Percentiles rank a stretch among this genome's conserved stretches.
Conservation (phyloP, 805 yeast genomes). For the Starmera amethionina region DNA sequence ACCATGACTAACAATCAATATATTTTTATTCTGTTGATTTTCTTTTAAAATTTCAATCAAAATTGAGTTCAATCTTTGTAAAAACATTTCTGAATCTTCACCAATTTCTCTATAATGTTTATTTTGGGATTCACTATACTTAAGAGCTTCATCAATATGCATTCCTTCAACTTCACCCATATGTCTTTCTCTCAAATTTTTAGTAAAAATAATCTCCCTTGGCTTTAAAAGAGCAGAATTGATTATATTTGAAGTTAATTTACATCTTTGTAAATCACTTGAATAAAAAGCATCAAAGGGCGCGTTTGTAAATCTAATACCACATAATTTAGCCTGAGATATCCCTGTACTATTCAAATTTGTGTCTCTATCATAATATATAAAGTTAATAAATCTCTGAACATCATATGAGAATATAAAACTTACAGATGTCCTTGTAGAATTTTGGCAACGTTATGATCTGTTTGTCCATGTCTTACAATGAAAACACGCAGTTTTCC, state of each 20-base stretch:
- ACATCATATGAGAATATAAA: not conserved
- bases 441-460: constrained; percentile 56
- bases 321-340: constrained; percentile 50
- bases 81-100: constrained; percentile 39
- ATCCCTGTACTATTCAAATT: constrained; percentile 53
- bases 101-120: constrained; percentile 55
- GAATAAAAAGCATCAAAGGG: constrained; percentile 25
- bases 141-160: constrained; percentile 53
- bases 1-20: constrained; percentile 67
- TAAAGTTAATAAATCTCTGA: not conserved
- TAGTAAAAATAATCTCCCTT: constrained; percentile 23
- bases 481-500: constrained; percentile 40
- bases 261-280: constrained; percentile 43
- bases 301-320: constrained; percentile 25
- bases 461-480: constrained; percentile 81
- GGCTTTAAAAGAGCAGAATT: constrained; percentile 12
- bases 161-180: constrained; percentile 81
- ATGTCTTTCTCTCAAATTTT: constrained; percentile 53
- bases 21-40: constrained; percentile 30
- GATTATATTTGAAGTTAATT: constrained; percentile 44
- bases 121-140: constrained; percentile 39
- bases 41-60: constrained; percentile 34
- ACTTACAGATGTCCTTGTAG: constrained; percentile 62
- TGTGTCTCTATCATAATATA: constrained; percentile 29
- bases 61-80: constrained; percentile 36